These are phyloP conservation scores for Melanopsichium pennsylvanicum DNA, from an alignment of 1,284 basidiomycete species.

Conservation along the genomic window DNA sequence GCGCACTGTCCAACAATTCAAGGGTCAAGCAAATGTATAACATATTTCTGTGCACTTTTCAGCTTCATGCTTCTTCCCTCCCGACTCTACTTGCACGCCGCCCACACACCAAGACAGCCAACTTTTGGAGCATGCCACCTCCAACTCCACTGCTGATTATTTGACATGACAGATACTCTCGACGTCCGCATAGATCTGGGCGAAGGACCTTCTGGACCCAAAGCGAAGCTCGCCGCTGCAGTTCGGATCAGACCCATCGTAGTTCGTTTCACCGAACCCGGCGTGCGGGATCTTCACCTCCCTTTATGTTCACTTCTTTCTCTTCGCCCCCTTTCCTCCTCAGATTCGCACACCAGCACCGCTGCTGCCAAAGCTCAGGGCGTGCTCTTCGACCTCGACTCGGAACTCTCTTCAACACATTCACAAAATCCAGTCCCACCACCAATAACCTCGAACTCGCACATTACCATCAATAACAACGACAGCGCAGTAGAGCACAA, in stretches of 20 bases:
- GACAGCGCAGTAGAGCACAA: neutral
- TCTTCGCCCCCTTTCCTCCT: neutral
- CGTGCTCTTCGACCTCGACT: conserved; percentile 19
- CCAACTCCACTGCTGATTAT: too few relatives aligned
- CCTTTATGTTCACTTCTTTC: conserved; percentile 10
- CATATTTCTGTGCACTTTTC: too few relatives aligned
- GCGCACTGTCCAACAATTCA: too few relatives aligned
- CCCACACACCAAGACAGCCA: too few relatives aligned
- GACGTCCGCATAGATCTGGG: conserved; percentile 6
- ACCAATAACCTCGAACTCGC: neutral
- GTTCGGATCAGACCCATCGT: conserved; percentile 30
- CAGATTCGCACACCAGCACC: neutral
- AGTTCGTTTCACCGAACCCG: conserved; percentile 42
- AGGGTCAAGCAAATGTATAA: too few relatives aligned
- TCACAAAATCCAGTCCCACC: too few relatives aligned
- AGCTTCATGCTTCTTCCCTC: too few relatives aligned
- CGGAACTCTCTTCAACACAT: too few relatives aligned
- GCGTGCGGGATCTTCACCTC: conserved; percentile 19
- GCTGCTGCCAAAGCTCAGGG: neutral
- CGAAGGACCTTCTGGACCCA: conserved; percentile 1
- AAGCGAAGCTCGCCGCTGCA: too few relatives aligned
- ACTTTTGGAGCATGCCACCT: too few relatives aligned
- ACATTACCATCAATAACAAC: neutral
- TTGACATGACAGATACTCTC: too few relatives aligned
- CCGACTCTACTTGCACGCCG: too few relatives aligned